Percentiles rank a stretch among this genome's conserved stretches.
Conservation (phyloP, 2,329 filamentous ascomycete genomes). For the Botrytis pseudocinerea region DNA sequence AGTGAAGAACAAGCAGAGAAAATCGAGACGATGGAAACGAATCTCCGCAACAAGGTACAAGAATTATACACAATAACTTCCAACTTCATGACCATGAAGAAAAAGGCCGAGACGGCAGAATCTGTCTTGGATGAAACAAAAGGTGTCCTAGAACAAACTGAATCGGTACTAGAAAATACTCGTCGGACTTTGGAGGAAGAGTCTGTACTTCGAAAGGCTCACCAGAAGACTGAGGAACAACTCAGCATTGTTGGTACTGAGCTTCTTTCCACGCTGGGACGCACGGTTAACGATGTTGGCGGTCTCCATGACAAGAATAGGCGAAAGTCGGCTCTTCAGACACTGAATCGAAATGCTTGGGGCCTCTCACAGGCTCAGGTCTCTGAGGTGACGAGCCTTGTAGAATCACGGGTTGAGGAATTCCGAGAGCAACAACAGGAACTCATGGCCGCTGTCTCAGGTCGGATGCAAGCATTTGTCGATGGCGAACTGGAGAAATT, state of each 20-base stretch:
- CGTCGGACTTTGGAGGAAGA: conserved; percentile 78
- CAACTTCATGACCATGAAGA: conserved; percentile 84
- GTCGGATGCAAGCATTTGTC: conserved; percentile 76
- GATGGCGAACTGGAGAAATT: conserved; percentile 71
- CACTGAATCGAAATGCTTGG: conserved; percentile 78
- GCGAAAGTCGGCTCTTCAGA: conserved; percentile 81
- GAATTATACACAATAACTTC: conserved; percentile 85
- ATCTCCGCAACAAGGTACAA: conserved; percentile 89
- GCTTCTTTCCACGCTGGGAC: conserved; percentile 74
- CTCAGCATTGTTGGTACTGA: conserved; percentile 72
- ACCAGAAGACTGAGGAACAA: conserved; percentile 79
- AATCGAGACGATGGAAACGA: conserved; percentile 88
- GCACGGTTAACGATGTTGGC: conserved; percentile 77
- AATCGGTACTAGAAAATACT: conserved; percentile 77
- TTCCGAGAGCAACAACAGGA: conserved; percentile 73
- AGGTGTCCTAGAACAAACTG: conserved; percentile 80
- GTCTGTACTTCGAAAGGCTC: conserved; percentile 74
- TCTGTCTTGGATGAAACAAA: conserved; percentile 75
- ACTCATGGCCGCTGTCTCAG: conserved; percentile 66
- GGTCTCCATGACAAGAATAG: conserved; percentile 84
- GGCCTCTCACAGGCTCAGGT: conserved; percentile 73
- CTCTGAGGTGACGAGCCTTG: conserved; percentile 69
- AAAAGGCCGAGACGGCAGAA: conserved; percentile 80
- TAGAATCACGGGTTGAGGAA: conserved; percentile 72
- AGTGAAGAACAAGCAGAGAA: conserved; percentile 90